Base-by-base conservation (phyloP, 2,329 filamentous ascomycete species). In the Alternaria conjuncta region DNA sequence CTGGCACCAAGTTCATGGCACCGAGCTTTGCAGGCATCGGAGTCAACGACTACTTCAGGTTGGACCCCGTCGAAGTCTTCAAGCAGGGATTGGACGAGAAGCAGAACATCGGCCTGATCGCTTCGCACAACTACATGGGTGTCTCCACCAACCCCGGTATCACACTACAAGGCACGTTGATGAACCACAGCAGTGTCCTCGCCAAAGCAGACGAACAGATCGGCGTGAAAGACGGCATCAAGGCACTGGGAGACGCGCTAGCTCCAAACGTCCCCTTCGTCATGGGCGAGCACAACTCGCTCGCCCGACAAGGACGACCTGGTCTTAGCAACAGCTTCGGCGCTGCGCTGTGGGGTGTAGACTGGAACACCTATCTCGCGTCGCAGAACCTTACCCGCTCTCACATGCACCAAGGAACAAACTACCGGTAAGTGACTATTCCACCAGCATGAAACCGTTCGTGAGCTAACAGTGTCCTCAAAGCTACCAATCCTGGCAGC, bases 241-340 rank as follows among this genome's bases (percentile, higher is more conserved):
- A 18, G 77, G 81, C 47, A 5, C 26, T 23, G 1, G 82, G 85
- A 49, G 68, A 76, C 21, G 81, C 88, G 26, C 74, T 78, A 4
- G 79, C 71, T 28, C 68, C 69, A 11, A 46, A 65, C 23, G 63
- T 85, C 5, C 86, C 86, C 0, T 86, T 86, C 64, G 85, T 89
- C 62, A 79, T 89, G 2, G 86, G 86, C 61, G 87, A 90, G 78
- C 83, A 84, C 54, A 90, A 90, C 77, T 88, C 86, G 8, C 82
- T 90, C 8, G 89, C 86, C 75, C 86, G 87, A 72, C 82, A 90
- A 77, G 89, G 88, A 59, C 82, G 83, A 6, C 86, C 88, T 0
- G 87, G 88, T 0, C 79, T 90, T n/a, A 89, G 87, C 44, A 88
- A 90, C 78, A 83, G 86, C 0, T 90, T 90, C 72, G 89, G 88